phyloP scores from a whole-genome alignment of 768 basidiomycete species.

The Suillus discolor region DNA sequence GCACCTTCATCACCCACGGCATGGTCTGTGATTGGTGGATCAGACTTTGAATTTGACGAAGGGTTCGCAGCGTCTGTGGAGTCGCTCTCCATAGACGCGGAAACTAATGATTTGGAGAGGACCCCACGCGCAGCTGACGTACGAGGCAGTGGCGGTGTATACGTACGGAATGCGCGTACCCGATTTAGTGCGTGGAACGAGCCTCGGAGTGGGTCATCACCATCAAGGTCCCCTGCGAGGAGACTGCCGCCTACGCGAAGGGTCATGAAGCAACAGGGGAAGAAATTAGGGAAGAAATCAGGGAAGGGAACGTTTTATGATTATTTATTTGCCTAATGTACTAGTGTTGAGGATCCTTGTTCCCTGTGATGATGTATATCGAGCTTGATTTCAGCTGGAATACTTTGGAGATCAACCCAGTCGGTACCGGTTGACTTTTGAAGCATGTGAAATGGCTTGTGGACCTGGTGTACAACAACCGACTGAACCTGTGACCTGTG shows the following conservation, averaged over 20 bases:
- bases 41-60: constrained; percentile 33
- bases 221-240: constrained; percentile 56
- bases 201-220: constrained; percentile 51
- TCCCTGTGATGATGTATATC: neutral
- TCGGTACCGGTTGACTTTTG: neutral
- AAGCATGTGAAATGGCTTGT: neutral
- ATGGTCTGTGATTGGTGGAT: constrained; percentile 41
- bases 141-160: constrained; percentile 16
- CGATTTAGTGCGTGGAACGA: constrained; percentile 33
- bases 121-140: neutral
- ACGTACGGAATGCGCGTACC: constrained; percentile 26
- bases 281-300: constrained; percentile 17
- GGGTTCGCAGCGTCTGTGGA: constrained; percentile 37
- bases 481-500: too few species aligned
- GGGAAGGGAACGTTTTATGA: constrained; percentile 40
- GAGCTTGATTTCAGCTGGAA: neutral
- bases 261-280: constrained; percentile 17
- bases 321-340: constrained; percentile 44
- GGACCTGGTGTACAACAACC: neutral
- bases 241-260: constrained; percentile 24
- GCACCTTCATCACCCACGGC: constrained; percentile 32
- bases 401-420: neutral
- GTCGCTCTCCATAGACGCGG: constrained; percentile 35
- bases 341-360: neutral
- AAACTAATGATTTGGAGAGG: constrained; percentile 17